phyloP scores from a whole-genome alignment of 768 basidiomycete genomes.

The Calocybe gangraenosa region DNA sequence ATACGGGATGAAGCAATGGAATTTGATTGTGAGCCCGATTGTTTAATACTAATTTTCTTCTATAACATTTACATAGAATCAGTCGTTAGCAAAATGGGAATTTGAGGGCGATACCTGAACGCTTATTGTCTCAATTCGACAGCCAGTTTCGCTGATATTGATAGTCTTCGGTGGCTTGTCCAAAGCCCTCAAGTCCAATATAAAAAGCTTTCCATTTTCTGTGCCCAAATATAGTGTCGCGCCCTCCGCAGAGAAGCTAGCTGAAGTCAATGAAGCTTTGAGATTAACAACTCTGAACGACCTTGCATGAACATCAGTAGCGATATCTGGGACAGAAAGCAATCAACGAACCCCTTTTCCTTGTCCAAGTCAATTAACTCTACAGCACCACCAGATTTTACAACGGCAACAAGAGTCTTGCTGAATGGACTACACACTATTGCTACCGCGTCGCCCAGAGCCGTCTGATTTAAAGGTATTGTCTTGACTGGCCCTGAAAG shows the following conservation, averaged over 20 bases:
- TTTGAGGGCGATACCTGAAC: constrained; percentile 45
- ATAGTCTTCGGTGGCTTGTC: constrained; percentile 62
- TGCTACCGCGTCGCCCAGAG: constrained; percentile 46
- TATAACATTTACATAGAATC: constrained; percentile 6
- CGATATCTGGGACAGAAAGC: neutral
- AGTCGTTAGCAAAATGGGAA: neutral
- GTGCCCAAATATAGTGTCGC: constrained; percentile 65
- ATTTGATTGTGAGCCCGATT: constrained; percentile 14
- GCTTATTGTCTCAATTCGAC: constrained; percentile 46
- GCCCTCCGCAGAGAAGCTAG: constrained; percentile 68
- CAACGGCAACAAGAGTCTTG: constrained; percentile 63
- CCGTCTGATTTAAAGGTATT: constrained; percentile 40
- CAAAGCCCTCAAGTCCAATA: constrained; percentile 59
- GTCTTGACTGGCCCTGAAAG: constrained; percentile 53
- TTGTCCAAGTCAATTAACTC: constrained; percentile 70
- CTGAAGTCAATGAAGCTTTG: constrained; percentile 51
- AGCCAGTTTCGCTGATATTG: constrained; percentile 41
- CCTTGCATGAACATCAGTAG: constrained; percentile 27
- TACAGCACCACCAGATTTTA: constrained; percentile 50
- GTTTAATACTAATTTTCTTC: constrained; percentile 18
- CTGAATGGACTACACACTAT: constrained; percentile 72
- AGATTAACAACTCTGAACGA: constrained; percentile 55
- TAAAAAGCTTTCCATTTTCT: constrained; percentile 55
- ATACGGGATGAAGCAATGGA: no score
- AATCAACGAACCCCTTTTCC: constrained; percentile 56